Evolutionary conservation across 257 asterid genomes (phyloP), one percentile per base, ranked within the genome.

Genomic region (Capsicum chinense): DNA sequence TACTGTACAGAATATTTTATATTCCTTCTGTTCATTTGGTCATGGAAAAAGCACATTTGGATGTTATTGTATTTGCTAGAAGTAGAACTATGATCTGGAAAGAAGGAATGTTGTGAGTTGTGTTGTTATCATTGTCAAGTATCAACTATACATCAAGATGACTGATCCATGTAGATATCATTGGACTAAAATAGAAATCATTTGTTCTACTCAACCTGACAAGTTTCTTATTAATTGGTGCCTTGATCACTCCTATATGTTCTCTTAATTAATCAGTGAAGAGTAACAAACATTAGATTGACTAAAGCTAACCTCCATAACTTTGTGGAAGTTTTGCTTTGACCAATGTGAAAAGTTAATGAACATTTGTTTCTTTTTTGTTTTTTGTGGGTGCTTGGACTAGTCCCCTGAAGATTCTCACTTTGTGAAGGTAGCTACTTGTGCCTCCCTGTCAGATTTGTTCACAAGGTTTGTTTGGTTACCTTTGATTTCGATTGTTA

Each of bases 381-480:
- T 78, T 21, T 66, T 78, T 17, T 39, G 81, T 76, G 63, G 81
- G 66, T 54, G 54, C 66, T 54, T 81, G 79, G 81, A 52, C 82
- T 86, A 94, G 98, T 79, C 87, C 83, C 89, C 94, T 39, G 90
- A 88, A 70, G 91, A 73, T 86, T 89, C 98, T 82, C 92, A 88
- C 82, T 87, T 92, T 80, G 94, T 93, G 91, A 96, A 90, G 93
- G 93, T 91, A 15, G 97, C 98, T 88, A 81, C 97, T 60, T 94
- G 97, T 91, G 97, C 97, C 48, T 89, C 98, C 59, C 74, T 93
- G 76, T 92, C 98, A 56, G 99, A 94, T 90, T 85, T 93, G 88
- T 84, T 94, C 84, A 92, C 93, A 83, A 94, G 99, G 99, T 95
- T 86, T 83, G 91, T 62, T 73, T 60, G 66, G 81, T 78, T 84